Evolutionary conservation across 2,329 filamentous ascomycete genomes (phyloP), one percentile per base, ranked within the genome.

Genomic region (Claviceps sp.): DNA sequence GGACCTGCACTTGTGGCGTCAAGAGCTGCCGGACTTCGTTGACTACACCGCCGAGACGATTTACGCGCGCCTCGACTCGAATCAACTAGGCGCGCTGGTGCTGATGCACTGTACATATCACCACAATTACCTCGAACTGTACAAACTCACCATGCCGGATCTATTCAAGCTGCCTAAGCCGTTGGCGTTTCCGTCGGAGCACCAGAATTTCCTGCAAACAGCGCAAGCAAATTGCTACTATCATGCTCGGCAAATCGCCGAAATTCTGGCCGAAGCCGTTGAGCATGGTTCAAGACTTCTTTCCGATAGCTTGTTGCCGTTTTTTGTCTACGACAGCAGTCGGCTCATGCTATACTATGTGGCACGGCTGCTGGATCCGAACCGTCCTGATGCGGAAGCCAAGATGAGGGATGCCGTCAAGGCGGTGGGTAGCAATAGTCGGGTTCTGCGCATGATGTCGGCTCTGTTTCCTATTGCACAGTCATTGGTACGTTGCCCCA

Each of bases 291-390:
- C 64, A 5, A 59, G 66, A 4, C 65, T 70, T 39, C 56, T 74
- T 24, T 70, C 70, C 0, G 72, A 74, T 46, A 71, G 68, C 45
- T 60, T 73, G 58, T 62, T 73, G 34, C 71, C 71, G 1, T 72
- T 70, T 16, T 74, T 73, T 53, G 66, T 70, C 1, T 73, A 73
- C 56, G 71, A 74, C 51, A 73, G 71, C 55, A 73, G 68, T 48
- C 65, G 72, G 4, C 68, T 73, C 40, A 73, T 74, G 68, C 58
- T 74, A 1, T 74, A 74, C 57, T 73, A 73, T 52, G 64, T 73
- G n/a, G 71, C 69, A 4, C 65, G 70, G 16, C 57, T 73, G 6
- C 61, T 73, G 5, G 69, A 70, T 30, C 63, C 67, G 1, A 62
- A 55, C 37, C 58, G 65, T 14, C 56, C 62, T 1, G 68, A 68